Evolutionary conservation across 352 stramenopile species (phyloP), one percentile per base, ranked within the genome.

Genomic region (Globisporangium irregulare): DNA sequence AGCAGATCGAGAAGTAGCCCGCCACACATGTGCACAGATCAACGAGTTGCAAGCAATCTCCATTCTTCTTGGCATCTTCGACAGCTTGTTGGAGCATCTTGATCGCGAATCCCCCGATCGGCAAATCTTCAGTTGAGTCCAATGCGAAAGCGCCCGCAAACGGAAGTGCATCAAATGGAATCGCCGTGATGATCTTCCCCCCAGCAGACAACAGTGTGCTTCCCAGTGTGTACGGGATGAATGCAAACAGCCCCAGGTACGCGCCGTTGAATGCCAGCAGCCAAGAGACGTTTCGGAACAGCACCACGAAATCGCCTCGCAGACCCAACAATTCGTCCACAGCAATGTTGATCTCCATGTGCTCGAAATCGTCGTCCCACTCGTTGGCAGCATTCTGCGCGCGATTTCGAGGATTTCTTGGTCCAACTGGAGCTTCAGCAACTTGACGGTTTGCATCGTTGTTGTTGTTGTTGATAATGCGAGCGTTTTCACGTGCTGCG

Each of bases 261-360:
- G 97, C 92, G 15, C 95, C 97, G 72, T 99, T 98, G 79, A 99
- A 99, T 12, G 97, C 94, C 38, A 99, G 66, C 3, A 99, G 78
- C 96, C 97, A 99, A 58, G 97, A 93, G 4, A 99, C 85, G 70
- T 99, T 99, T 25, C 97, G 91, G 67, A 99, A 90, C 6, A 99
- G 75, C 29, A 97, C 89, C 57, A 95, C 76, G 48, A 98, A 76
- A 34, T 98, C 96, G 3, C 97, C 97, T 51, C 97, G 92, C 24
- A 99, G 80, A 9, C 97, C 97, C n/a, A 99, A 73, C 1, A 99
- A 77, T 71, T 99, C 97, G 70, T 99, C 97, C 73, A 99, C 88
- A 0, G 97, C 95, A 43, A 99, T 94, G 68, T 98, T 97, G 62
- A 98, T 94, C 72, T 98, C 93, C 82, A 97, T 94, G 73, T 97